Base-by-base conservation (phyloP, 176 grass and related monocot species). In the Phoenix roebelenii region DNA sequence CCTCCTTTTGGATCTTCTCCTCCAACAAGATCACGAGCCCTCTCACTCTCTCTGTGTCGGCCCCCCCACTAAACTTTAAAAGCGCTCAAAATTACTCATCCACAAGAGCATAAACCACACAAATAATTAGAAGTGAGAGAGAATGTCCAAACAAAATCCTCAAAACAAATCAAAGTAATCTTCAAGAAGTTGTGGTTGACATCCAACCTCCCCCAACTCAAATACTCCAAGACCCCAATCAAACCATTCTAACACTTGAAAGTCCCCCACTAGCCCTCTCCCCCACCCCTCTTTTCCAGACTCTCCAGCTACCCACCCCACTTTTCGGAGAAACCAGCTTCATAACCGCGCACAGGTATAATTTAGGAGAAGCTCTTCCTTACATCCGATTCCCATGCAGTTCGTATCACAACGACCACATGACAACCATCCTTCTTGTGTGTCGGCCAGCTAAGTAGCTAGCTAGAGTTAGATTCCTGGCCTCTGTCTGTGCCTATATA, bases 181-280 rank as follows among this genome's bases (percentile, higher is more conserved):
- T 76, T 17, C 35, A 39, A 50, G 39, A 79, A 72, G 19, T 68
- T 95, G 91, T 90, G 91, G 91, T 82, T 69, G 83, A 73, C 71
- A 84, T 90, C 77, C 86, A 51, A 58, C 74, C 64, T 84, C 77
- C 22, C 73, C 76, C 57, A 51, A 77, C 61, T 70, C 62, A 82
- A 77, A 71, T 79, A 77, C 68, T 80, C 68, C 76, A 65, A 81
- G 75, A 61, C 35, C 52, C 32, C 67, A 77, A 74, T 53, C 58
- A 59, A 88, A 77, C 80, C 26, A 58, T 73, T 69, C 66, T 44
- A 44, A 14, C 7, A 44, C 35, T 10, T 44, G 9, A 0, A 44
- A 44, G 9, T 14, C 35, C 35, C 9, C 35, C 32, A 35, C 68
- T 48, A 22, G 24, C 51, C 35, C 66, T 62, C 70, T 76, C 7